Conservation (phyloP, 192 early-diverging fungal genomes). For the Tieghemiomyces parasiticus region DNA sequence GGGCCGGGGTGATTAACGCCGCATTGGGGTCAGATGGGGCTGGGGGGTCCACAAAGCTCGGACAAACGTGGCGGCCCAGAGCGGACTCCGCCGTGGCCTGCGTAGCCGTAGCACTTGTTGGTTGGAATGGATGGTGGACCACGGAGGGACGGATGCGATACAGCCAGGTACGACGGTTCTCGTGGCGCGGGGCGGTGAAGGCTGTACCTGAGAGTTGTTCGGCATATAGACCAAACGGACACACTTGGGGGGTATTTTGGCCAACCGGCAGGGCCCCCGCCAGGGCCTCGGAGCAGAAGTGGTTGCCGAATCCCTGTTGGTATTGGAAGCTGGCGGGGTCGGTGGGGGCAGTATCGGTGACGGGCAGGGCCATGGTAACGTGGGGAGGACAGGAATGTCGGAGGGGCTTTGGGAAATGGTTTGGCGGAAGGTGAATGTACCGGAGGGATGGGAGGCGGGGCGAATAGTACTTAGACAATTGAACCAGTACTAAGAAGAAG, state of each 20-base stretch:
- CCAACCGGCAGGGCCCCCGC: slow-evolving; percentile 67
- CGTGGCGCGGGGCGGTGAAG: slow-evolving; percentile 64
- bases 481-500: no score
- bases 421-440: no score
- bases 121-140: slow-evolving; percentile 56
- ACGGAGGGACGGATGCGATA: slow-evolving; percentile 92
- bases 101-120: neutral
- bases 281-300: slow-evolving; percentile 73
- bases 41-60: slow-evolving; percentile 11
- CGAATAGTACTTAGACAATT: no score
- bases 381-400: no score
- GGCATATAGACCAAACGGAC: slow-evolving; percentile 80
- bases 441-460: no score
- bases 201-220: slow-evolving; percentile 91
- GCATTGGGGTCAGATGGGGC: no score
- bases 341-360: neutral
- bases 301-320: slow-evolving; percentile 75
- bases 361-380: neutral
- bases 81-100: no score
- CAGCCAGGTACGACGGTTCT: slow-evolving; percentile 83
- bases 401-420: no score
- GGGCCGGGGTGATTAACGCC: slow-evolving; percentile 61
- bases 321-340: slow-evolving; percentile 26
- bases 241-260: slow-evolving; percentile 85
- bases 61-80: neutral